These are phyloP conservation scores for Spinellus fusiger DNA, from an alignment of 192 early-diverging fungal genomes.

Conservation along the genomic window DNA sequence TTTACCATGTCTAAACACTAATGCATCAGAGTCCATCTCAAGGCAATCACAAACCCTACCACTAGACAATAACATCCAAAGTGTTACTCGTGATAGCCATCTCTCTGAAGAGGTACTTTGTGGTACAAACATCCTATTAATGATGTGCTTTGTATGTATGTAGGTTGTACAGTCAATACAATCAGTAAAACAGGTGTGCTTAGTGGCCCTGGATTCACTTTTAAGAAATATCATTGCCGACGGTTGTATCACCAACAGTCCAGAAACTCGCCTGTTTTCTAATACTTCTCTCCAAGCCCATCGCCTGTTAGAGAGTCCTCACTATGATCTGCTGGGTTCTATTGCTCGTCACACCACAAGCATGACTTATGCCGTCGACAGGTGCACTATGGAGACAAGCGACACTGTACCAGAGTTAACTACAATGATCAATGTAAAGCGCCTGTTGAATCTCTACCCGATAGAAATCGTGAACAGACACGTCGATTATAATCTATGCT, in stretches of 20 bases:
- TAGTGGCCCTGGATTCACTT: constrained; percentile 43
- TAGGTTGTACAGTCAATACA: constrained; percentile 43
- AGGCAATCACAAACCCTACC: no score
- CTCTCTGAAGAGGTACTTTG: neutral
- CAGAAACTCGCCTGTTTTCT: constrained; percentile 14
- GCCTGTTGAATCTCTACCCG: constrained; percentile 11
- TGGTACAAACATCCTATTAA: neutral
- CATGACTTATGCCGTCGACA: neutral
- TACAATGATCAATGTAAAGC: constrained; percentile 15
- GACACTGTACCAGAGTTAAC: neutral
- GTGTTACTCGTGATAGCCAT: neutral
- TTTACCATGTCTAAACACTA: no score
- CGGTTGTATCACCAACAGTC: neutral
- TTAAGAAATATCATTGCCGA: constrained; percentile 42
- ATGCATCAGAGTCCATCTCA: no score
- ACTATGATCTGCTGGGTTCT: constrained; percentile 15
- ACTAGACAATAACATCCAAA: neutral
- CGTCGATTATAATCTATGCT: constrained; percentile 46
- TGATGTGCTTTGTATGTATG: neutral
- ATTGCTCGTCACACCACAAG: constrained; percentile 16
- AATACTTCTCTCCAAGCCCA: constrained; percentile 9
- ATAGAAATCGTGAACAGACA: constrained; percentile 5
- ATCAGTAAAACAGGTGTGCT: constrained; percentile 44
- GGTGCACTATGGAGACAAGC: constrained; percentile 14
- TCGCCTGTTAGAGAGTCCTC: neutral